Evolutionary conservation across 805 yeast genomes (phyloP).

Genomic region (Kodamaea hsintzibuensis): DNA sequence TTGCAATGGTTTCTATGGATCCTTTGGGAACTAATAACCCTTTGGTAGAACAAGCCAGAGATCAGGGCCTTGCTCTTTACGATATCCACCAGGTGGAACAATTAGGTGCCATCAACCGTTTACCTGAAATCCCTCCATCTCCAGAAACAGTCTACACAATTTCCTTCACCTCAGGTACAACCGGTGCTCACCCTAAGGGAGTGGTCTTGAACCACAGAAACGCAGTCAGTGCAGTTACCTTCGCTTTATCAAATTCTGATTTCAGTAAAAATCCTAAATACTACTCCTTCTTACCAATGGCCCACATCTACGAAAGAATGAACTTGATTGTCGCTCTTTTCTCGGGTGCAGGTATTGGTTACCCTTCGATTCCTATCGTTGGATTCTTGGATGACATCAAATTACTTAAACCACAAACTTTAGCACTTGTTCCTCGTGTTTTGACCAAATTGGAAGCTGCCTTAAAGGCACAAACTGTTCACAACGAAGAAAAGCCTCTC

Average conservation of each 20-base stretch:
- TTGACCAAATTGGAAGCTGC: slow-evolving; percentile 47
- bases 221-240: slow-evolving; percentile 19
- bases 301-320: slow-evolving; percentile 25
- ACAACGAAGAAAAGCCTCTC: slow-evolving; percentile 34
- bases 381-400: slow-evolving; percentile 32
- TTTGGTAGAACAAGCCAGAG: slow-evolving; percentile 18
- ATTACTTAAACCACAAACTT: slow-evolving; percentile 26
- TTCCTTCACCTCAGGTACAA: slow-evolving; percentile 57
- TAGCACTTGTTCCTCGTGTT: slow-evolving; percentile 36
- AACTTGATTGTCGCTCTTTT: slow-evolving; percentile 14
- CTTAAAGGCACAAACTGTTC: slow-evolving; percentile 47
- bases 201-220: slow-evolving; percentile 48
- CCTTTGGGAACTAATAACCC: slow-evolving; percentile 15
- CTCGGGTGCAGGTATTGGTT: slow-evolving; percentile 23
- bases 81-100: slow-evolving; percentile 25
- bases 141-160: slow-evolving; percentile 40
- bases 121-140: slow-evolving; percentile 27
- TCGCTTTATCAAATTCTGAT: slow-evolving; percentile 11
- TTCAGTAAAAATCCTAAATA: slow-evolving; percentile 10
- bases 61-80: slow-evolving; percentile 23
- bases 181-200: slow-evolving; percentile 78
- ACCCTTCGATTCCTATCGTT: slow-evolving; percentile 32
- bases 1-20: slow-evolving; percentile 41
- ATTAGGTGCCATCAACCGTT: slow-evolving; percentile 41
- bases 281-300: slow-evolving; percentile 27